These are phyloP conservation scores for Plantago ovata DNA, from an alignment of 257 asterid species.

Conservation along the genomic window DNA sequence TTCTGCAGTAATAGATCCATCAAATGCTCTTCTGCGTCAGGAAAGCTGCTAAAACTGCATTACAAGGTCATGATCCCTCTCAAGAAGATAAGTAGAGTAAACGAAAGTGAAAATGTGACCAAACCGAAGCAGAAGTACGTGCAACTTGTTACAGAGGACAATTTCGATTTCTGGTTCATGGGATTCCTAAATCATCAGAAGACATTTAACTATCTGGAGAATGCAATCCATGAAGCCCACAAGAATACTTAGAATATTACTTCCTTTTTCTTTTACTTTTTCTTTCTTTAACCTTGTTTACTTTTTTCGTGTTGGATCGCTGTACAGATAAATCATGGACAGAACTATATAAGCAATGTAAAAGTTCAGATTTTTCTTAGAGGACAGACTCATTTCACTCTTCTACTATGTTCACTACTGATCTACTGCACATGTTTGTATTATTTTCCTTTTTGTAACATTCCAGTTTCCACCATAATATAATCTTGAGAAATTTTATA, in stretches of 20 bases:
- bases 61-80: conserved; percentile 41
- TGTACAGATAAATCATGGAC: background rate
- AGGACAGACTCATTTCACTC: too few species aligned
- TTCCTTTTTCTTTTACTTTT: too few species aligned
- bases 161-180: conserved; percentile 52
- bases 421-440: too few species aligned
- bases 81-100: conserved; percentile 28
- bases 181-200: conserved; percentile 40
- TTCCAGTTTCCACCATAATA: too few species aligned
- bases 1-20: conserved; percentile 35
- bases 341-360: background rate
- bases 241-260: conserved; percentile 1
- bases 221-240: conserved; percentile 28
- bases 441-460: too few species aligned
- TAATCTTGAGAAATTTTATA: too few species aligned
- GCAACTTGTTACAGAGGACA: conserved; percentile 36
- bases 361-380: background rate
- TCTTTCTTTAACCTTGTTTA: too few species aligned
- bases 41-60: conserved; percentile 22
- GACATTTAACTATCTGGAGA: conserved; percentile 30
- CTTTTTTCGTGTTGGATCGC: background rate
- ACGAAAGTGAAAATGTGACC: conserved; percentile 28
- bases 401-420: too few species aligned
- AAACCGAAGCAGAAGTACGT: conserved; percentile 42
- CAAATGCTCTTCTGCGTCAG: conserved; percentile 2